Evolutionary conservation across 2,329 filamentous ascomycete genomes (phyloP).

Genomic region (Fusarium nodosum): DNA sequence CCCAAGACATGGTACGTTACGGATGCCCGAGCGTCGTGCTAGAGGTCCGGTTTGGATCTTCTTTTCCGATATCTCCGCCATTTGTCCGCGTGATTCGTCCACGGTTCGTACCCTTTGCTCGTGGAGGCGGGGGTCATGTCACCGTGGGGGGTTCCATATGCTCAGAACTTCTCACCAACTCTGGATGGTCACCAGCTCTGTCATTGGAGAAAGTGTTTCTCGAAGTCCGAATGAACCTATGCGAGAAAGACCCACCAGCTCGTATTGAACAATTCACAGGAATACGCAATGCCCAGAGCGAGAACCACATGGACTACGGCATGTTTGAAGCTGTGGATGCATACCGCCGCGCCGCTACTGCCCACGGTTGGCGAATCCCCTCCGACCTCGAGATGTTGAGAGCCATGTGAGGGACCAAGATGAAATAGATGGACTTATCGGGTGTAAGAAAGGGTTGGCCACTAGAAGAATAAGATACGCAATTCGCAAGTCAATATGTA

Average conservation of each 20-base stretch:
- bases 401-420: conserved; percentile 47
- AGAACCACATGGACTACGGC: conserved; percentile 67
- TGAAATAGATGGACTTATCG: background rate
- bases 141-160: conserved; percentile 85
- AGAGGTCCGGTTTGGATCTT: conserved; percentile 83
- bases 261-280: conserved; percentile 64
- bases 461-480: background rate
- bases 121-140: conserved; percentile 87
- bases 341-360: conserved; percentile 73
- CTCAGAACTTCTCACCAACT: conserved; percentile 87
- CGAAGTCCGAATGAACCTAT: conserved; percentile 83
- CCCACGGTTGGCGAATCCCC: conserved; percentile 82
- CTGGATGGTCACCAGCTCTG: conserved; percentile 81
- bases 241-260: conserved; percentile 78
- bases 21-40: conserved; percentile 78
- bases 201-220: conserved; percentile 84
- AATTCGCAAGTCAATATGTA: background rate
- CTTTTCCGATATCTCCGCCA: conserved; percentile 83
- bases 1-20: conserved; percentile 77
- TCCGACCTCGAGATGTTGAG: conserved; percentile 65
- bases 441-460: background rate
- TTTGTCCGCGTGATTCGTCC: conserved; percentile 88
- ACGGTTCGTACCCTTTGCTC: conserved; percentile 77
- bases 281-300: background rate
- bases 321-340: conserved; percentile 80